phyloP scores from a whole-genome alignment of 106 monocot species.

The Dendrobium chrysotoxum region DNA sequence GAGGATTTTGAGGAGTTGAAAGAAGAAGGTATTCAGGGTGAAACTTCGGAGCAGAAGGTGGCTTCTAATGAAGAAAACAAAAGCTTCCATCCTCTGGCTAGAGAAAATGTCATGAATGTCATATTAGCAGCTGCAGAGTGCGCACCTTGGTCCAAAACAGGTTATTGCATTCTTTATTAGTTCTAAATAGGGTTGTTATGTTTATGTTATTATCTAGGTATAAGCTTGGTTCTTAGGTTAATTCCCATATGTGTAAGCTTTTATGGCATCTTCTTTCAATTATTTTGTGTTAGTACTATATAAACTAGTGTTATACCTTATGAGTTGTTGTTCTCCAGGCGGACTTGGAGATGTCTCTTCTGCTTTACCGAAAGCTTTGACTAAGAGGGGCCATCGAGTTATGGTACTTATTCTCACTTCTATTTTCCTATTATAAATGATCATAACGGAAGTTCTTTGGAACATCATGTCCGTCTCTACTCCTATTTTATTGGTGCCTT shows the following conservation, averaged over 20 bases:
- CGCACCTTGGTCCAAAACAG: slow-evolving; percentile 95
- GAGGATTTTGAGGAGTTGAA: slow-evolving; percentile 5
- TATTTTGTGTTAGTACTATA: neutral
- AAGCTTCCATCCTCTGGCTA: slow-evolving; percentile 35
- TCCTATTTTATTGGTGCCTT: neutral
- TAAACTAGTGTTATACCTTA: neutral
- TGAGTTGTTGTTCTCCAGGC: slow-evolving; percentile 25
- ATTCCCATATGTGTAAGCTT: neutral
- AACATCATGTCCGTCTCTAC: neutral
- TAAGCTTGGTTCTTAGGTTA: no score
- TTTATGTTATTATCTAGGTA: neutral
- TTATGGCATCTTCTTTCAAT: neutral
- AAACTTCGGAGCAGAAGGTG: slow-evolving; percentile 1
- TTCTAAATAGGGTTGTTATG: neutral
- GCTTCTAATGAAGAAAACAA: slow-evolving; percentile 24
- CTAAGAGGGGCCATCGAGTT: slow-evolving; percentile 68
- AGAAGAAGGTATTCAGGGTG: slow-evolving; percentile 8
- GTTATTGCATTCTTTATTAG: slow-evolving; percentile 15
- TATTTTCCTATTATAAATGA: neutral
- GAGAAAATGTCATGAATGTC: slow-evolving; percentile 67
- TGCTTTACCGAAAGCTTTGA: slow-evolving; percentile 77
- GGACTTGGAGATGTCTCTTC: slow-evolving; percentile 91
- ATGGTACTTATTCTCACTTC: neutral
- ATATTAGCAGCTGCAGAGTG: slow-evolving; percentile 76
- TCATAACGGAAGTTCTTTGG: neutral